A percentile compares a stretch with the other conserved stretches of the same genome.
Evolutionary conservation across 2,329 filamentous ascomycete genomes (phyloP).

Genomic region (Emmonsiellopsis sp.): DNA sequence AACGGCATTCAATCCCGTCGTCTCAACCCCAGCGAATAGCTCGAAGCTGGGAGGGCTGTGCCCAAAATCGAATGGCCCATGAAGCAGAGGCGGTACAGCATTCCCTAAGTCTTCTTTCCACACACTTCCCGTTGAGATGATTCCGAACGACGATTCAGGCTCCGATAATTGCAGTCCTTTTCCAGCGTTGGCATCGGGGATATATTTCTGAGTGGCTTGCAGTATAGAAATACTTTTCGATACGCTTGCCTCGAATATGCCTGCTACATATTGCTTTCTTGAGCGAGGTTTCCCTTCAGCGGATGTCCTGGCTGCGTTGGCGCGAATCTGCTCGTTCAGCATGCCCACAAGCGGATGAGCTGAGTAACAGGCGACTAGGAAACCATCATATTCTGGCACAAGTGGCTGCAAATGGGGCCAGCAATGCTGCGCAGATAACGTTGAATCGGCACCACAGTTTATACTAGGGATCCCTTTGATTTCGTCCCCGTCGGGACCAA

Average conservation of each 20-base stretch:
- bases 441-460: constrained; percentile 63
- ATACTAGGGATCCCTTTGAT: constrained; percentile 60
- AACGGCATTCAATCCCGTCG: constrained; percentile 69
- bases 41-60: constrained; percentile 21
- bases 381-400: constrained; percentile 50
- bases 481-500: constrained; percentile 21
- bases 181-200: constrained; percentile 3
- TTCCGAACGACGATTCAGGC: constrained; percentile 56
- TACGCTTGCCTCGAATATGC: constrained; percentile 83
- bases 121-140: constrained; percentile 76
- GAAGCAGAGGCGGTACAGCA: constrained; percentile 59
- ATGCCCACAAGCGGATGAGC: constrained; percentile 65
- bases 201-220: background rate
- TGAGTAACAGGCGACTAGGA: constrained; percentile 83
- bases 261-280: constrained; percentile 51
- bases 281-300: constrained; percentile 2
- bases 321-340: constrained; percentile 40
- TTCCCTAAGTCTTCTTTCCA: constrained; percentile 66
- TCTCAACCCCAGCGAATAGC: constrained; percentile 70
- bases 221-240: constrained; percentile 22
- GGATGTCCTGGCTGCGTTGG: constrained; percentile 13
- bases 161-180: constrained; percentile 26
- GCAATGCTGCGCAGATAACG: constrained; percentile 54
- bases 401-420: constrained; percentile 44
- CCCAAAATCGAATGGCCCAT: constrained; percentile 28